Evolutionary conservation across 2,329 filamentous ascomycete species (phyloP), one percentile per base, ranked within the genome.

Genomic region (Fusarium papillatum): DNA sequence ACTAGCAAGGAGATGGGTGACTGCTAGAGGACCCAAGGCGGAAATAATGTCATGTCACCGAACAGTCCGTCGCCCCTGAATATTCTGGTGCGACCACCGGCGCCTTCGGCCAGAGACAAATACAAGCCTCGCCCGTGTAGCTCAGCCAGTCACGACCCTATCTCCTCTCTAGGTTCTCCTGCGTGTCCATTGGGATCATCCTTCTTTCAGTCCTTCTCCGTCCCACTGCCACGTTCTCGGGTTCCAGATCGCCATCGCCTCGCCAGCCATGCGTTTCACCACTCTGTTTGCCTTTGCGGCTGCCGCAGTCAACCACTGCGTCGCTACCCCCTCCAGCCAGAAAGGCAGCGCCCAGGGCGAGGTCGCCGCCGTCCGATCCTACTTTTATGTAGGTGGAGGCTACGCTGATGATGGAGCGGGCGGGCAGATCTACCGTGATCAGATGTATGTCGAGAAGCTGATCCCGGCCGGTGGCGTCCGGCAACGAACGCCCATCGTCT

Each of bases 361-460:
- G 53, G 26, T 70, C 17, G 64, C 77, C 7, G 62, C 76, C 62
- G 38, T 73, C 22, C 74, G 77, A 5, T 72, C 76, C 4, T 79
- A 64, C 34, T 79, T 79, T 34, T 78, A 78, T 38, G 60, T 67
- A 2, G 76, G 77, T 2, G 77, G 77, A 1, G 59, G 36, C 7
- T 79, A 79, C 36, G 76, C 71, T 7, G 62, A 77, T 50, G 74
- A 79, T 46, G 77, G 72, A 9, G 39, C 75, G 0, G 76, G 74
- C 1, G 74, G 76, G 1, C 77, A 77, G 63, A 64, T 79, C 36
- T 78, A 77, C 48, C 71, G 66, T 14, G 77, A 76, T 43, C 77
- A 79, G 36, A 79, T 79, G 77, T 79, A 79, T 38, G 74, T 79
- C 22, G 77, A 79, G 67, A 79, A 78, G 63, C 70, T 79, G 13